These are phyloP conservation scores for Suhomyces ambrosiae DNA, from an alignment of 1,139 yeast species.

Conservation along the genomic window DNA sequence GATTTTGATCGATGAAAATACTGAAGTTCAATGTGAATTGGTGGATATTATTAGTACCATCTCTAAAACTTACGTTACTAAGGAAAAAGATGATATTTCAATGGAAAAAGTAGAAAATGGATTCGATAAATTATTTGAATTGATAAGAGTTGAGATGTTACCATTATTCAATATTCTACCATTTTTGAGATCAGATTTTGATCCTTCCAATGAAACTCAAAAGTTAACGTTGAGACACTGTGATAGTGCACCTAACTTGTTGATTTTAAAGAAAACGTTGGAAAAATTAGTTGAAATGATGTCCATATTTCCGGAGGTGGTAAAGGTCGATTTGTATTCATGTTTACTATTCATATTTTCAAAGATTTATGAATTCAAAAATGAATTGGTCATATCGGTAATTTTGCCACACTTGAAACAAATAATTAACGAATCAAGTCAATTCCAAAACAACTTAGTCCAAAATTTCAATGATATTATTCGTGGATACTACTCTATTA, in stretches of 20 bases:
- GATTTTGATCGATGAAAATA: constrained; percentile 58
- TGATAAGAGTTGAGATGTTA: constrained; percentile 70
- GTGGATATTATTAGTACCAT: constrained; percentile 57
- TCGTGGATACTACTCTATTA: constrained; percentile 28
- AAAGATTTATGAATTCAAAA: constrained; percentile 54
- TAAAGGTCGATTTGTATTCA: constrained; percentile 68
- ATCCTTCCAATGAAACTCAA: constrained; percentile 36
- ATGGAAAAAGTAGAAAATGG: constrained; percentile 47
- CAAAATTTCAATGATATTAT: constrained; percentile 43
- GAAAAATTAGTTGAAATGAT: constrained; percentile 64
- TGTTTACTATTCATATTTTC: constrained; percentile 69
- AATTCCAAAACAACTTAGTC: constrained; percentile 31
- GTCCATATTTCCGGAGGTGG: constrained; percentile 63
- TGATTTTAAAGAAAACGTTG: constrained; percentile 55
- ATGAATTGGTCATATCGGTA: constrained; percentile 50
- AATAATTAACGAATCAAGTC: constrained; percentile 37
- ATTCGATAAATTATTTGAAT: constrained; percentile 80
- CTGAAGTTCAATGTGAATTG: constrained; percentile 53
- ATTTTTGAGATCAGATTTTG: constrained; percentile 52
- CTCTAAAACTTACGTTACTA: constrained; percentile 36
- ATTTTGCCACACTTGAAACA: constrained; percentile 61
- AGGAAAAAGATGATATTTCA: constrained; percentile 3
- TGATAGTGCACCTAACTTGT: constrained; percentile 36
- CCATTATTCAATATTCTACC: constrained; percentile 65
- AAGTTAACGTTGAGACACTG: constrained; percentile 34